Conservation (phyloP, 208 protist species). For the Leishmania lainsoni region DNA sequence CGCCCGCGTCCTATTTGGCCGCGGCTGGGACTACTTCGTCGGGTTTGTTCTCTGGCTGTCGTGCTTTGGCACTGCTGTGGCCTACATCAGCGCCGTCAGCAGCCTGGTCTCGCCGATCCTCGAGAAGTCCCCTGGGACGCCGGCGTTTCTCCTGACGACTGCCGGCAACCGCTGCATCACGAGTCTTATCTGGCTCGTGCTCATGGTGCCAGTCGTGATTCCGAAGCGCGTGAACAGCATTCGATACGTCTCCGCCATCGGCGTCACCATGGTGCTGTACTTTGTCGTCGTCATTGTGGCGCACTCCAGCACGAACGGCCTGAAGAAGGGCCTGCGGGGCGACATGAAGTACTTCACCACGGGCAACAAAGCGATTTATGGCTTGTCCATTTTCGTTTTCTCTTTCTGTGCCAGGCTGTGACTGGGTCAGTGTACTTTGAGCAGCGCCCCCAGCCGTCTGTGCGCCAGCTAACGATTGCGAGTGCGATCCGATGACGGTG, state of each 20-base stretch:
- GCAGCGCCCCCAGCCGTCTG: constrained; percentile 39
- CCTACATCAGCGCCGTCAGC: constrained; percentile 75
- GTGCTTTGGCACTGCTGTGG: constrained; percentile 69
- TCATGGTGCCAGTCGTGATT: constrained; percentile 74
- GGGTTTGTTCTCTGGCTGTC: constrained; percentile 63
- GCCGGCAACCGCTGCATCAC: constrained; percentile 51
- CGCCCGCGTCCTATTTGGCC: constrained; percentile 48
- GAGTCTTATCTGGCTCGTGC: constrained; percentile 43
- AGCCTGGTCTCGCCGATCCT: constrained; percentile 64
- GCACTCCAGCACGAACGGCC: constrained; percentile 50
- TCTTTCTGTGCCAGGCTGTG: constrained; percentile 70
- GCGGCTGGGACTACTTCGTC: constrained; percentile 66
- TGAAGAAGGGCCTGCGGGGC: constrained; percentile 39
- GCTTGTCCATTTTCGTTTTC: constrained; percentile 77
- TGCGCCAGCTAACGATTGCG: constrained; percentile 47
- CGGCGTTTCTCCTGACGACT: constrained; percentile 39
- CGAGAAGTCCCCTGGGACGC: constrained; percentile 27
- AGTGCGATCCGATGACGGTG: constrained; percentile 51
- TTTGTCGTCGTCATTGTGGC: constrained; percentile 66
- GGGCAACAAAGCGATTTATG: constrained; percentile 57
- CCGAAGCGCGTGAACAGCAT: constrained; percentile 80
- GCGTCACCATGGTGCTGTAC: constrained; percentile 69
- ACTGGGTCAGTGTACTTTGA: constrained; percentile 53
- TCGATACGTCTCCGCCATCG: constrained; percentile 75
- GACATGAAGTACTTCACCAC: constrained; percentile 48